Conservation (phyloP, 768 basidiomycete genomes). For the Hygrocybe punicea region DNA sequence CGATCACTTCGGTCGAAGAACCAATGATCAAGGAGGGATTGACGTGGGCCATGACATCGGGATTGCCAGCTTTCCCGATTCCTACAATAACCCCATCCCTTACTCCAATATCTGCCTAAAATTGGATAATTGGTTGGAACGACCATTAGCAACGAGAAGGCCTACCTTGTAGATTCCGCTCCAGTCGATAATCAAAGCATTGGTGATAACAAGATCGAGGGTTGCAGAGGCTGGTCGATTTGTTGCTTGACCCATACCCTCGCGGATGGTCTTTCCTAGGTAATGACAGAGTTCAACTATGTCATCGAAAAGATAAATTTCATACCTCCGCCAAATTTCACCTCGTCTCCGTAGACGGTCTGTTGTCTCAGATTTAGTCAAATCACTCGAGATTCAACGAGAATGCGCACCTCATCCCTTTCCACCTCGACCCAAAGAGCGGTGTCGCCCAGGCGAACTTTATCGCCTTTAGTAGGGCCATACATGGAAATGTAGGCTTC, state of each 20-base stretch:
- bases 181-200: slow-evolving; percentile 93
- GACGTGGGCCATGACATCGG: slow-evolving; percentile 84
- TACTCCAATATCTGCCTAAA: slow-evolving; percentile 91
- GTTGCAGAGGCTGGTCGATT: slow-evolving; percentile 61
- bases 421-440: slow-evolving; percentile 91
- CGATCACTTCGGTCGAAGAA: slow-evolving; percentile 91
- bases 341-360: slow-evolving; percentile 93
- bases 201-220: slow-evolving; percentile 92
- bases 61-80: slow-evolving; percentile 97
- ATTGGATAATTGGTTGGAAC: neutral
- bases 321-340: slow-evolving; percentile 94
- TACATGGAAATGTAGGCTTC: slow-evolving; percentile 89
- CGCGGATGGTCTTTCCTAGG: slow-evolving; percentile 86
- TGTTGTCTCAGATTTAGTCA: slow-evolving; percentile 22
- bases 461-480: slow-evolving; percentile 91
- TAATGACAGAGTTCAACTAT: neutral
- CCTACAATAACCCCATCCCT: slow-evolving; percentile 77
- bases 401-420: slow-evolving; percentile 59
- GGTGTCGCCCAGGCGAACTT: slow-evolving; percentile 85
- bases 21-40: slow-evolving; percentile 73
- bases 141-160: neutral
- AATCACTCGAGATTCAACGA: neutral
- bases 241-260: slow-evolving; percentile 94
- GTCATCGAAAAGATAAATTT: neutral
- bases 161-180: slow-evolving; percentile 88